Evolutionary conservation across 495 filamentous ascomycete species (phyloP).

Genomic region (Aspergillus baeticus): DNA sequence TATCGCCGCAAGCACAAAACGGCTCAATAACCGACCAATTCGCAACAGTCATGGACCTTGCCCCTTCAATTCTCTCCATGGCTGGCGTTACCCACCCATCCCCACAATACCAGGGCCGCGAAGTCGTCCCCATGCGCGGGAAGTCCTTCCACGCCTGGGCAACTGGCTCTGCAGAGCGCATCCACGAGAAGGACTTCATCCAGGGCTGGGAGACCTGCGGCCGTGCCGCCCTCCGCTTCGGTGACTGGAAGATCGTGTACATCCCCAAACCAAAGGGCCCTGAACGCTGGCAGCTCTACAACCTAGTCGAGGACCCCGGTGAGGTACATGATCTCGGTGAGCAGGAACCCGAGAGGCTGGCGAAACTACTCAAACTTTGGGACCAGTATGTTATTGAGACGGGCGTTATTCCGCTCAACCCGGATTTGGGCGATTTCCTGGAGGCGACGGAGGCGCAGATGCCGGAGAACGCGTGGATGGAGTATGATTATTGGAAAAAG

Average conservation of each 20-base stretch:
- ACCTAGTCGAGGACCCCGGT: constrained; percentile 40
- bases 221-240: constrained; percentile 43
- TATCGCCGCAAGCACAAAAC: constrained; percentile 19
- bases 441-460: constrained; percentile 65
- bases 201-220: constrained; percentile 50
- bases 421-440: constrained; percentile 44
- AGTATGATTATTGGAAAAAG: constrained; percentile 67
- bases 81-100: constrained; percentile 59
- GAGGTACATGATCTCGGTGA: constrained; percentile 61
- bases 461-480: constrained; percentile 67
- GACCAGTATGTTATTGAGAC: constrained; percentile 62
- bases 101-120: constrained; percentile 53
- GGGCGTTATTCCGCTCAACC: constrained; percentile 49
- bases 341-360: constrained; percentile 54
- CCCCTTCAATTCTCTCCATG: constrained; percentile 60
- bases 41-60: constrained; percentile 64
- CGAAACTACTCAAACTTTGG: constrained; percentile 50
- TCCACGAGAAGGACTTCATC: constrained; percentile 49
- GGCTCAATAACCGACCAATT: constrained; percentile 53
- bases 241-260: constrained; percentile 50
- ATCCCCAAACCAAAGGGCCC: constrained; percentile 50
- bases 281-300: constrained; percentile 49
- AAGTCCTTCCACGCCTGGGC: constrained; percentile 46
- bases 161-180: constrained; percentile 27
- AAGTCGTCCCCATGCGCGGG: constrained; percentile 60